Conservation (phyloP, 257 asterid species). For the Anisodus tanguticus region DNA sequence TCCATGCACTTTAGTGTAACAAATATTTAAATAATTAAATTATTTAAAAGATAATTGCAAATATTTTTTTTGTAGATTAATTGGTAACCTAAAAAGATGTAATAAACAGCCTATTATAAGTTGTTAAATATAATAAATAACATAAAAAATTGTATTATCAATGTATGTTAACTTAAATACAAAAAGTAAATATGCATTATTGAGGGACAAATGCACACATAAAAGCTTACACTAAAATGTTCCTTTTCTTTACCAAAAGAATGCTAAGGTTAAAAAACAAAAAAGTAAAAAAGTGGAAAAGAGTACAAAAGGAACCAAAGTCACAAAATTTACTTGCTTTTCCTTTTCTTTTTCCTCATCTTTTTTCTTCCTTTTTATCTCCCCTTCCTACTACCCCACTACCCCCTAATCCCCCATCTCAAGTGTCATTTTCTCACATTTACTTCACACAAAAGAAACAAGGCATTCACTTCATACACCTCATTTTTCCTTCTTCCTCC, state of each 20-base stretch:
- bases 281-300: conserved; percentile 33
- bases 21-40: too few species aligned
- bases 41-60: too few species aligned
- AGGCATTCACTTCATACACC: conserved; percentile 53
- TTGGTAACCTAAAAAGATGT: too few species aligned
- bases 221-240: conserved; percentile 70
- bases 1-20: too few species aligned
- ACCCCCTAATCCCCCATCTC: conserved; percentile 38
- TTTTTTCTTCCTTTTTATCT: conserved; percentile 39
- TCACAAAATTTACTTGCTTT: conserved; percentile 49
- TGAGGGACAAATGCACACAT: conserved; percentile 59
- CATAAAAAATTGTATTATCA: neutral
- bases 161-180: neutral
- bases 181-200: conserved; percentile 53
- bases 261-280: conserved; percentile 12
- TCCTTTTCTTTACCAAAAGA: conserved; percentile 56
- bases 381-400: conserved; percentile 27
- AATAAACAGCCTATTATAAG: too few species aligned
- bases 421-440: conserved; percentile 87
- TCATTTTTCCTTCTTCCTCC: conserved; percentile 36
- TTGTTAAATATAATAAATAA: neutral
- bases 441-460: conserved; percentile 84
- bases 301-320: conserved; percentile 51
- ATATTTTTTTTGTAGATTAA: too few species aligned
- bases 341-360: conserved; percentile 37